Conservation (phyloP, 169 alveolate species). For the Cryptosporidium xiaoi region DNA sequence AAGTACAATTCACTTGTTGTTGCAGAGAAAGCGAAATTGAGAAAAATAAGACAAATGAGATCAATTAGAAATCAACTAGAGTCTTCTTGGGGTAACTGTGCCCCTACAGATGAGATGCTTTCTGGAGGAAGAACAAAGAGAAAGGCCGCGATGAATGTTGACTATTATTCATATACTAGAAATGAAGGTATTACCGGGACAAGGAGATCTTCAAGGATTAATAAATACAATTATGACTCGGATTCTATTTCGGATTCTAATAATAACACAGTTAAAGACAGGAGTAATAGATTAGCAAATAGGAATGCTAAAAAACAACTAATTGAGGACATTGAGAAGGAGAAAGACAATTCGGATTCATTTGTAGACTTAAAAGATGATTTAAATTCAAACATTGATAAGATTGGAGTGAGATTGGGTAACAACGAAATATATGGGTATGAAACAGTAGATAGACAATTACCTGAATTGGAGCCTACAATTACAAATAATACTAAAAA, state of each 20-base stretch:
- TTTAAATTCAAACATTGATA: not conserved
- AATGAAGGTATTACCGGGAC: conserved; percentile 22
- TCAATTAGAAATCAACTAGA: conserved; percentile 66
- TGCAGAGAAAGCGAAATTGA: conserved; percentile 68
- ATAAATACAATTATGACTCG: conserved; percentile 1
- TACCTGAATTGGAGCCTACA: no score
- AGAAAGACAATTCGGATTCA: not conserved
- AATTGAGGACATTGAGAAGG: conserved; percentile 48
- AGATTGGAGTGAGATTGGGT: no score
- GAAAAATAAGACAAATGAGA: conserved; percentile 70
- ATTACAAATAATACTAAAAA: no score
- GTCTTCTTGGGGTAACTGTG: conserved; percentile 73
- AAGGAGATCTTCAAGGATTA: conserved; percentile 34
- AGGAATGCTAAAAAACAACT: conserved; percentile 67
- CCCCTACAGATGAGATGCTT: conserved; percentile 73
- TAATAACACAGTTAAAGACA: conserved; percentile 19
- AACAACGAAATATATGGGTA: no score
- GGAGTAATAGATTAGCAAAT: conserved; percentile 50
- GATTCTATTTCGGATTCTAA: not conserved
- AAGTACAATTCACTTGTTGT: conserved; percentile 40
- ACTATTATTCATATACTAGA: conserved; percentile 27
- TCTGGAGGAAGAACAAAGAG: conserved; percentile 64
- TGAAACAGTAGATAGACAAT: no score
- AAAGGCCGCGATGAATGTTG: conserved; percentile 63
- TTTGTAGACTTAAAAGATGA: no score